Evolutionary conservation across 2,329 filamentous ascomycete genomes (phyloP), one percentile per base, ranked within the genome.

Genomic region (Stachybotrys chartarum): DNA sequence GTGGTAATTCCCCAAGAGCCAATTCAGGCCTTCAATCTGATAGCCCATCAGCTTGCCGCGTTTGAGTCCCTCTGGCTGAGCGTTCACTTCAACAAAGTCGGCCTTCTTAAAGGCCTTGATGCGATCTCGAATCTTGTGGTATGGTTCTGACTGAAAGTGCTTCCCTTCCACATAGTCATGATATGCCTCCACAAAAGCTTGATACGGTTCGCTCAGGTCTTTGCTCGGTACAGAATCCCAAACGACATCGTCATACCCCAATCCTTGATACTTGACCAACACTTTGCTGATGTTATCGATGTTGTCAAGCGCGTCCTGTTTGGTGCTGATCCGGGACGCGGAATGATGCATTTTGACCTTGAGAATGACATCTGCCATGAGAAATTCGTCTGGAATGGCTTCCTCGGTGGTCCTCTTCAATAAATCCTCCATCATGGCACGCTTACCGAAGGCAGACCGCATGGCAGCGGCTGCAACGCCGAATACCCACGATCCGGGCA

Each of bases 1-100:
- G 64, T 91, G 88, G 78, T 90, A 97, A 66, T 94, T 94, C 68
- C 89, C 92, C 57, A 96, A 86, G 3, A 99, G 81, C 92, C 94
- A 99, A 64, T 97, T 97, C 53, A 97, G 77, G 18, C 94, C 94
- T 57, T 97, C 90, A 49, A 95, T 74, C 68, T 99, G 94, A 65
- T 99, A 97, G 39, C 85, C 83, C 92, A 97, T 97, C 56, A 97
- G 76, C 60, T 91, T 84, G 30, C 92, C 91, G 42, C 89, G 85
- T 35, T 82, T 82, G 7, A 97, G 77, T 14, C 84, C 84, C 1
- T 79, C 73, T 0, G 94, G 94, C 65, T 97, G 93, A 14, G 77
- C 72, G 44, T 84, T 77, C 59, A 90, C 79, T 60, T 91, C 82
- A 55, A 79, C 76, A 62, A 96, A 96, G 48, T 86, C 75, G 46